Evolutionary conservation across 2,329 filamentous ascomycete species (phyloP).

Genomic region (Gliomastix tumulicola): DNA sequence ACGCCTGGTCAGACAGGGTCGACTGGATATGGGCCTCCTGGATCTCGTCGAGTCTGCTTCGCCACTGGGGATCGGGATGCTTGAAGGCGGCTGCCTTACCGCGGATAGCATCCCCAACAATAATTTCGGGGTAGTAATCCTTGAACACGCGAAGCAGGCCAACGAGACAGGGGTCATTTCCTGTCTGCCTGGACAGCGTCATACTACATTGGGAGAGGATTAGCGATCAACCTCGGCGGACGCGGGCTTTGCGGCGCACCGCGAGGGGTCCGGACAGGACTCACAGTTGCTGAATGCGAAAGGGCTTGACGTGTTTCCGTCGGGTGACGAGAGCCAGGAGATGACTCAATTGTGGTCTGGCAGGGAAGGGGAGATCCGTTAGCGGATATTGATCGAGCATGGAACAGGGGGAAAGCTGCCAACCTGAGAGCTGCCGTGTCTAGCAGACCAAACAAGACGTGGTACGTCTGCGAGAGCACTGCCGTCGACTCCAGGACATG

Average conservation of each 20-base stretch:
- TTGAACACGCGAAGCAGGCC: constrained; percentile 78
- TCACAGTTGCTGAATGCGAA: constrained; percentile 71
- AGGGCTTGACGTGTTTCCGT: constrained; percentile 76
- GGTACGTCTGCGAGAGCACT: constrained; percentile 63
- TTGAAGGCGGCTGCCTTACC: constrained; percentile 57
- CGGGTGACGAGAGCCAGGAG: constrained; percentile 72
- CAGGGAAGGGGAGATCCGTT: constrained; percentile 11
- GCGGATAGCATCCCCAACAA: constrained; percentile 61
- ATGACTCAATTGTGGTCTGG: constrained; percentile 60
- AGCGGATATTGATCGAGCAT: too few relatives aligned
- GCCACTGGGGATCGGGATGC: constrained; percentile 74
- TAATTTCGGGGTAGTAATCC: constrained; percentile 85
- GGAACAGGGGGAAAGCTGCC: constrained; percentile 1
- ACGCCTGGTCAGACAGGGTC: constrained; percentile 24
- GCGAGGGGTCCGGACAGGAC: constrained; percentile 20
- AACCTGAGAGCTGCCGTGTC: constrained; percentile 73
- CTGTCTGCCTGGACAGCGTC: constrained; percentile 50
- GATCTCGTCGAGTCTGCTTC: constrained; percentile 58
- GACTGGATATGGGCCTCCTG: constrained; percentile 50
- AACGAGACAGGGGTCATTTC: constrained; percentile 67
- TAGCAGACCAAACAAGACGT: constrained; percentile 72
- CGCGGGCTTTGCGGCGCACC: not conserved
- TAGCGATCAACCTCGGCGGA: too few relatives aligned
- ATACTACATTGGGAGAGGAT: constrained; percentile 31
- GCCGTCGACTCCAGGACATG: constrained; percentile 59